Percentiles rank a stretch among this genome's conserved stretches.
Conservation (phyloP, 1,284 basidiomycete genomes). For the Peniophora sp. region DNA sequence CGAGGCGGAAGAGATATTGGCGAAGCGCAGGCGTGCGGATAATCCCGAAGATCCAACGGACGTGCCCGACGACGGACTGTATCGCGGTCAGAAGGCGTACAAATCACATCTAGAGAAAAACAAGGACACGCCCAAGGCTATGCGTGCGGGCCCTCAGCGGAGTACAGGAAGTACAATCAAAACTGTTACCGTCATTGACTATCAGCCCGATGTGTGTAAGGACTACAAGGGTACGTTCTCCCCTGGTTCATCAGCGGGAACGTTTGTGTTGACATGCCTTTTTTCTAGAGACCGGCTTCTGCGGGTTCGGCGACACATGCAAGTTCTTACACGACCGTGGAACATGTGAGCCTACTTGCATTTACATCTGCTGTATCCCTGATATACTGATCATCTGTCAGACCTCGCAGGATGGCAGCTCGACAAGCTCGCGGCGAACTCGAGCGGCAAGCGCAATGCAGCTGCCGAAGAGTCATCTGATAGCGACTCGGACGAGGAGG, state of each 20-base stretch:
- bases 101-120: constrained; percentile 77
- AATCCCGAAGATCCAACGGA: constrained; percentile 42
- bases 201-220: constrained; percentile 99
- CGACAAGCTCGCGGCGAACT: constrained; percentile 73
- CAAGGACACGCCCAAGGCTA: constrained; percentile 78
- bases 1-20: constrained; percentile 66
- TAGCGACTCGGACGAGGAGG: constrained; percentile 69
- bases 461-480: constrained; percentile 53
- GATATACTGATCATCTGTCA: constrained; percentile 26
- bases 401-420: constrained; percentile 99
- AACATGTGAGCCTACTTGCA: constrained; percentile 52
- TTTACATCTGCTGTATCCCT: constrained; percentile 3
- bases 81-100: constrained; percentile 82
- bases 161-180: constrained; percentile 78
- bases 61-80: constrained; percentile 78
- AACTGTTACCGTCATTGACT: constrained; percentile 93
- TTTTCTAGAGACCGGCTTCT: constrained; percentile 88
- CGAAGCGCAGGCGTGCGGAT: constrained; percentile 49
- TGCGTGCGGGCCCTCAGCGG: constrained; percentile 84
- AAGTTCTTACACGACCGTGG: constrained; percentile 91
- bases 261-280: background rate
- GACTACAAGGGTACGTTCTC: constrained; percentile 86
- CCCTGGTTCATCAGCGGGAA: constrained; percentile 11
- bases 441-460: constrained; percentile 29
- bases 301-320: constrained; percentile 98